Percentiles rank a stretch among this genome's conserved stretches.
These are phyloP conservation scores for Sutorius australiensis DNA, from an alignment of 768 basidiomycete genomes.

Conservation along the genomic window DNA sequence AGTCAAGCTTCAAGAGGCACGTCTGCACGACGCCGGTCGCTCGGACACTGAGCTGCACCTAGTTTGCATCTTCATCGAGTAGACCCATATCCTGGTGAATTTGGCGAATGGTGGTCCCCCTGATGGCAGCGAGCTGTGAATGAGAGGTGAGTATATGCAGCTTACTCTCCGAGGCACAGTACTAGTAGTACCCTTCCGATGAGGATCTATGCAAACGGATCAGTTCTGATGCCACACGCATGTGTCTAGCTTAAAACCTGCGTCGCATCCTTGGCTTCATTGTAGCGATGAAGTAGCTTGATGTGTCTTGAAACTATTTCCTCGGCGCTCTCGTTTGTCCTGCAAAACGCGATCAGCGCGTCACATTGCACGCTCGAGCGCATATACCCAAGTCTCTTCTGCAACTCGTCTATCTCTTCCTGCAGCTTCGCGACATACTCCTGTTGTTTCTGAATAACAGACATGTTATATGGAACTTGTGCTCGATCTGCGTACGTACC, in stretches of 20 bases:
- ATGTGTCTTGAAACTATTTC: slow-evolving; percentile 65
- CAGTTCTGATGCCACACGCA: background rate
- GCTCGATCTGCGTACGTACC: slow-evolving; percentile 13
- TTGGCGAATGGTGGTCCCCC: slow-evolving; percentile 66
- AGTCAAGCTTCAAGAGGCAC: background rate
- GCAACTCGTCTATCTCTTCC: slow-evolving; percentile 45
- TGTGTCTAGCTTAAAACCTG: slow-evolving; percentile 44
- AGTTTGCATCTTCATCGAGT: slow-evolving; percentile 49
- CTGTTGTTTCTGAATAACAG: slow-evolving; percentile 44
- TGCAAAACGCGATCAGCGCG: slow-evolving; percentile 16
- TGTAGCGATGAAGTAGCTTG: slow-evolving; percentile 68
- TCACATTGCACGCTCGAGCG: background rate
- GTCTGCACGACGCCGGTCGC: background rate
- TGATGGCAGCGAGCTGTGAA: slow-evolving; percentile 64
- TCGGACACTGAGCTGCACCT: background rate
- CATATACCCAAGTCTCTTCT: slow-evolving; percentile 44
- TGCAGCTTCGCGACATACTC: slow-evolving; percentile 46
- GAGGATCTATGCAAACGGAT: slow-evolving; percentile 48
- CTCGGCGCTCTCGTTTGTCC: slow-evolving; percentile 47
- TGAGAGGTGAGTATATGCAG: slow-evolving; percentile 12
- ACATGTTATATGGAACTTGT: background rate
- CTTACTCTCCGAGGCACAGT: slow-evolving; percentile 11
- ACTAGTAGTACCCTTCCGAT: slow-evolving; percentile 81
- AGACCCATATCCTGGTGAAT: slow-evolving; percentile 72
- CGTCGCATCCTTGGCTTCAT: slow-evolving; percentile 79